A percentile compares a stretch with the other conserved stretches of the same genome.
These are phyloP conservation scores for Ophiostoma novo-ulmi DNA, from an alignment of 2,329 filamentous ascomycete species.

Conservation along the genomic window DNA sequence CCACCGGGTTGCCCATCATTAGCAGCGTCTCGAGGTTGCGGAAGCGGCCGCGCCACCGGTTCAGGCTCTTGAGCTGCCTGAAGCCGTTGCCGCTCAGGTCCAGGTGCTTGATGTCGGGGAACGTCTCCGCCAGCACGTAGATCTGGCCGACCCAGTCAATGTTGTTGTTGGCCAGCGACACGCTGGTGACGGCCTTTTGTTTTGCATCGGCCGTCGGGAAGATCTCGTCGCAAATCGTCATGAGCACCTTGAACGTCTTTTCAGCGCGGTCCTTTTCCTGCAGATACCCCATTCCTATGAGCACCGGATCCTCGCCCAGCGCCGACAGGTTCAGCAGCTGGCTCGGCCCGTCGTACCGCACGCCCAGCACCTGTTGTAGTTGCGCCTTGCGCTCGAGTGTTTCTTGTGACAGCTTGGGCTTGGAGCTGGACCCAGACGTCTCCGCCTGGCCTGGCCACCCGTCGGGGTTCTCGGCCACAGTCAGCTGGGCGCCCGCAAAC, in stretches of 20 bases:
- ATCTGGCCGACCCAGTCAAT: constrained; percentile 68
- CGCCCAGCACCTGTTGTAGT: constrained; percentile 64
- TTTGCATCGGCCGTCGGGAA: constrained; percentile 70
- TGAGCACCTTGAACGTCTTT: constrained; percentile 88
- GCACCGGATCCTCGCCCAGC: constrained; percentile 65
- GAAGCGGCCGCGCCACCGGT: constrained; percentile 75
- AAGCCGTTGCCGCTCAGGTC: constrained; percentile 84
- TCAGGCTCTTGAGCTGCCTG: constrained; percentile 59
- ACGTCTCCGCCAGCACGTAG: constrained; percentile 67
- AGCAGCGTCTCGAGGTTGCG: constrained; percentile 74
- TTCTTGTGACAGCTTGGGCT: constrained; percentile 43
- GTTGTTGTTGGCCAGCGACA: constrained; percentile 76
- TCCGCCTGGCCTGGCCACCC: constrained; percentile 35
- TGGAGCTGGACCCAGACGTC: neutral
- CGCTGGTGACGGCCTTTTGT: constrained; percentile 71
- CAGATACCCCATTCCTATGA: constrained; percentile 72
- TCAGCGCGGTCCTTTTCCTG: constrained; percentile 63
- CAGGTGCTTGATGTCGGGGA: constrained; percentile 81
- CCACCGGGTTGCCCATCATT: constrained; percentile 70
- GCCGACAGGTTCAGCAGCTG: constrained; percentile 82
- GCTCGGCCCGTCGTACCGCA: constrained; percentile 63
- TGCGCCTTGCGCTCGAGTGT: constrained; percentile 61
- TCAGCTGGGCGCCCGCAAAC: constrained; percentile 62
- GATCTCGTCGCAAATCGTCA: constrained; percentile 74
- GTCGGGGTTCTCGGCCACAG: constrained; percentile 46